Evolutionary conservation across 2,329 filamentous ascomycete species (phyloP), one percentile per base, ranked within the genome.

Genomic region (Aspergillus fumigatus): DNA sequence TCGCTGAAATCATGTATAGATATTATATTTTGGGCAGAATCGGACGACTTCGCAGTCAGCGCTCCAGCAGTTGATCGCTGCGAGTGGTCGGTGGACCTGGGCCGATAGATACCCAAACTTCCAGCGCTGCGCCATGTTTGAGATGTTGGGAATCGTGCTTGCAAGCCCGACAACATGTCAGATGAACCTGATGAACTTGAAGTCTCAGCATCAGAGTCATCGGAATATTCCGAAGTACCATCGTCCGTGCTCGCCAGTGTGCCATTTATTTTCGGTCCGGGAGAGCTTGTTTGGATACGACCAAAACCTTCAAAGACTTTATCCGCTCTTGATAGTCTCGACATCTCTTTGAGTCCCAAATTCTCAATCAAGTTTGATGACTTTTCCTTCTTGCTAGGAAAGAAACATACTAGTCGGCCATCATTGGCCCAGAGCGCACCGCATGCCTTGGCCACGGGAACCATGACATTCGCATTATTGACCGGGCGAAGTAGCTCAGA

Each of bases 1-100:
- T 83, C 78, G 9, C 84, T 82, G 26, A 95, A 71, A 59, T 90
- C 82, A 66, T 92, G 82, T 41, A 97, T 85, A 1, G 85, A 85
- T 21, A 97, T 77, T 23, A 89, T 79, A 59, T 92, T 92, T 63
- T 87, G 88, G 1, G 80, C 74, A 53, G 78, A 73, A 3, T 73
- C 70, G 19, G 72, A 76, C 29, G 70, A 66, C 59, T 73, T 75
- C 7, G 69, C 82, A 0, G 82, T 85, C 1, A 80, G 82, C 40
- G 80, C 78, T 2, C 83, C 83, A 1, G 82, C 88, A 6, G 83
- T 77, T 10, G 79, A 81, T 47, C 73, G 70, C 58, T 79, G 78
- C 11, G 79, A 81, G 56, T 75, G 72, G 61, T 80, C 77, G 7
- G 72, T 73, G 52, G 73, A 79, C 52, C 70, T 79, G 26, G 76